Base-by-base conservation (phyloP, 306 rosid species). In the Heteromeles arbutifolia region DNA sequence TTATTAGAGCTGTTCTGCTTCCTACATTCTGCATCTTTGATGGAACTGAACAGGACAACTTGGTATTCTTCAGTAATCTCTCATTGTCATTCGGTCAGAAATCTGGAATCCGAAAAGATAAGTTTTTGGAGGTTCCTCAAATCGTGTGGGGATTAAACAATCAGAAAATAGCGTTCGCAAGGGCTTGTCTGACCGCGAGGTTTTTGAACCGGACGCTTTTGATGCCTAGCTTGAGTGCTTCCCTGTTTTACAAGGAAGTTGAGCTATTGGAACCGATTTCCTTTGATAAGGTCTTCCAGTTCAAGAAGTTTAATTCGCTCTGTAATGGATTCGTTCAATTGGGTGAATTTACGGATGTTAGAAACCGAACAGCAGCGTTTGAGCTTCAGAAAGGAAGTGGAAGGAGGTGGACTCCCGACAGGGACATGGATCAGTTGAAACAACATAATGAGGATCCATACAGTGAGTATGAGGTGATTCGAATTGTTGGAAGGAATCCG, bases 181-280 rank as follows among this genome's bases (percentile, higher is more conserved):
- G 97, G 74, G 91, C 95, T 78, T 94, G 92, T 72, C 83, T 92
- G 25, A 92, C 98, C 24, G 98, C 98, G 13, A 88, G 88, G 86
- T 77, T 92, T 88, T 79, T 94, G 72, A 94, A 89, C 82, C 58
- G 98, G 81, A 94, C 96, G 19, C 87, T 94, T 31, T 81, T 94
- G 80, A 90, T 94, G 95, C 98, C 98, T 32, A 92, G 95, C 74
- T 76, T 94, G 52, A 94, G 98, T 84, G 98, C 97, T 65, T 92
- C 97, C 13, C 70, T 94, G 54, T 94, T 94, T 78, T 94, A 92
- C 84, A 94, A 95, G 77, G 97, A 95, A 80, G 67, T 90, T 15
- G 96, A 92, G 57, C 92, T 87, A 37, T 34, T 95, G 68, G 85
- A 92, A 29, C 95, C 98, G 1, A 88, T 95, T 75, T 80, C 90